Evolutionary conservation across 768 basidiomycete genomes (phyloP).

Genomic region (Lentinula sp.): DNA sequence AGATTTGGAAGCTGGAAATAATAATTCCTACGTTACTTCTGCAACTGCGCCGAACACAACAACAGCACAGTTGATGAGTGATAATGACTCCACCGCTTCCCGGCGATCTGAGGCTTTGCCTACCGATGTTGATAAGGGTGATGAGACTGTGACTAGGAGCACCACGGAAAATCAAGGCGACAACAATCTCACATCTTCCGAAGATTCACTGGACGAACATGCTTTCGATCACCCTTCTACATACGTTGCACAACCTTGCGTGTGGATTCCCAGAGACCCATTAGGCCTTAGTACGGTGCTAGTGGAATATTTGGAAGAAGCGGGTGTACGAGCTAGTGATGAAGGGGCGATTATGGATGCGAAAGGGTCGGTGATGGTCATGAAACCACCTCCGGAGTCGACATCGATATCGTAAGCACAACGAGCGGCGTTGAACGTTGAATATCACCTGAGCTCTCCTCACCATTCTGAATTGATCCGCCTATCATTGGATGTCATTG

Average conservation of each 20-base stretch:
- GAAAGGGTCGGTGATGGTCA: slow-evolving; percentile 38
- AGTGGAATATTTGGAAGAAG: slow-evolving; percentile 27
- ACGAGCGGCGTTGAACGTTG: too few relatives aligned
- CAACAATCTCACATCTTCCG: slow-evolving; percentile 3
- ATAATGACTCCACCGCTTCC: slow-evolving; percentile 20
- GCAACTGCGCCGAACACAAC: not conserved
- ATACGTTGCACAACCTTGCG: slow-evolving; percentile 38
- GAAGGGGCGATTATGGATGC: slow-evolving; percentile 37
- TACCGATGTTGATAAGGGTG: slow-evolving; percentile 9
- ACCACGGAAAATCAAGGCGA: slow-evolving; percentile 16
- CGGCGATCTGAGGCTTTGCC: slow-evolving; percentile 9
- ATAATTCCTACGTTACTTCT: not conserved
- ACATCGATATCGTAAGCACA: too few relatives aligned
- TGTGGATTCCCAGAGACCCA: slow-evolving; percentile 39
- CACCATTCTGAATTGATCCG: too few relatives aligned
- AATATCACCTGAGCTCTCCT: too few relatives aligned
- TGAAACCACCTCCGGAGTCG: slow-evolving; percentile 29
- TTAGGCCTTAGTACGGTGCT: slow-evolving; percentile 36
- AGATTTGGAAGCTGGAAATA: not conserved
- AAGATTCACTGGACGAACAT: slow-evolving; percentile 25
- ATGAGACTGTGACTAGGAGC: not conserved
- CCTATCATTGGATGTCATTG: too few relatives aligned
- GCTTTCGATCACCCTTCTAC: slow-evolving; percentile 45
- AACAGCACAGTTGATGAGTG: not conserved
- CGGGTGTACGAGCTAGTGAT: slow-evolving; percentile 38